phyloP scores from a whole-genome alignment of 2,329 filamentous ascomycete genomes.

The Niveomyces coronatus region DNA sequence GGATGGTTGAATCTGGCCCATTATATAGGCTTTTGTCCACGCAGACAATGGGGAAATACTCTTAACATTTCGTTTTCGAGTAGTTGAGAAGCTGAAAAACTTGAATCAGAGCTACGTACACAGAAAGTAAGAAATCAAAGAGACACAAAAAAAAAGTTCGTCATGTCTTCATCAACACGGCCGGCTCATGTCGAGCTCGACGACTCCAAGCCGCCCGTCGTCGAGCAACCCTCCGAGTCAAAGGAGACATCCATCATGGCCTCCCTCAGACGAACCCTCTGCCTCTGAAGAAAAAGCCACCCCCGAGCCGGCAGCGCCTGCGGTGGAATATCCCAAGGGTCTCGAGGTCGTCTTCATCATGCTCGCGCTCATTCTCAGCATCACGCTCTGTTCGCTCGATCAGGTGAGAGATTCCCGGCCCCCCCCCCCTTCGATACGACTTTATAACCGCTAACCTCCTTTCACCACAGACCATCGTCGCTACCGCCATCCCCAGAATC shows the following conservation, averaged over 20 bases:
- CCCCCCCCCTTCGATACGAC: background rate
- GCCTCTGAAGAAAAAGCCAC: background rate
- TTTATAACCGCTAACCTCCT: background rate
- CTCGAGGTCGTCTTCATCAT: background rate
- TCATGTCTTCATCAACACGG: background rate
- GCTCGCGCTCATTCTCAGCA: background rate
- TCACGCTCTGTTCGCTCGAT: background rate
- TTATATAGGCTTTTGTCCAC: no score
- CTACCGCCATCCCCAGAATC: conserved; percentile 38
- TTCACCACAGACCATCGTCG: conserved; percentile 36
- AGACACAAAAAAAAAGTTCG: background rate
- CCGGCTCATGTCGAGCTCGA: background rate
- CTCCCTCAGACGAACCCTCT: background rate
- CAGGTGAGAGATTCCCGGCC: background rate
- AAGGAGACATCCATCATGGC: background rate
- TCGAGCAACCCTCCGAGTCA: background rate
- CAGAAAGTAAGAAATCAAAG: background rate
- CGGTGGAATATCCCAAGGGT: background rate
- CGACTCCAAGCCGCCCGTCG: background rate
- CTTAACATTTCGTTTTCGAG: background rate
- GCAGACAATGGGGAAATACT: no score
- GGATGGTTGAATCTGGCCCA: no score
- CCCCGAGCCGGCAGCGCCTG: background rate
- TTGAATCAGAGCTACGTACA: background rate
- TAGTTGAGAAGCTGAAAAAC: background rate